Base-by-base conservation (phyloP, 2,329 filamentous ascomycete species). In the Sarocladium strictum region DNA sequence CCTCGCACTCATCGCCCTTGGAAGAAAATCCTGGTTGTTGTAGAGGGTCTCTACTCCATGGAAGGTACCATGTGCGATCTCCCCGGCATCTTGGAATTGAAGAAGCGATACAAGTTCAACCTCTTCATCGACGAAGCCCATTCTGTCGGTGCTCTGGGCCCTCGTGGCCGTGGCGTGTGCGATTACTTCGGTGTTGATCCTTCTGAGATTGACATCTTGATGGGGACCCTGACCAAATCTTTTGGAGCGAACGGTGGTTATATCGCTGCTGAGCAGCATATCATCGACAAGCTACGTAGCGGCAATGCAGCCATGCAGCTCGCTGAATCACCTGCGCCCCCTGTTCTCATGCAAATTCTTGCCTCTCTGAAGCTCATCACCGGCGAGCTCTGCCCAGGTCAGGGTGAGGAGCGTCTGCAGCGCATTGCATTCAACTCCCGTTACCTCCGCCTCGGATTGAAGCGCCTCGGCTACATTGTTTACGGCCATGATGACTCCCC, bases 31-130 rank as follows among this genome's bases (percentile, higher is more conserved):
- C 72, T 99, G 53, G 89, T 99, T 43, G 92, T 93, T 35, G 90
- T 99, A 35, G 94, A 99, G 70, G 94, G 94, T 62, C 81, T 99
- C 19, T 99, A 99, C 78, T 97, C 93, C 1, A 99, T 99, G 94
- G 94, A 99, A 75, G 94, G 94, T 50, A 97, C 92, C 61, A 96
- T 99, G 89, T 94, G 90, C 72, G 94, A 99, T 69, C 81, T 99
- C n/a, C 94, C 94, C 1, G 90, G 90, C 58, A 77, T 99, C 52
- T 74, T 99, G 56, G 81, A 79, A 52, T 79, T 99, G 60, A 97
- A 96, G 82, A 86, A 86, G 69, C 91, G 89, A 72, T 99, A 99
- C 84, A 97, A 96, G 77, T 99, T 96, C 75, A 83, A 90, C 67
- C 82, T 99, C 2, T 99, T 96, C 66, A 80, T 99, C 57, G 94